Percentiles rank a stretch among this genome's conserved stretches.
phyloP scores from a whole-genome alignment of 306 rosid species.

The Lathyrus sativus region DNA sequence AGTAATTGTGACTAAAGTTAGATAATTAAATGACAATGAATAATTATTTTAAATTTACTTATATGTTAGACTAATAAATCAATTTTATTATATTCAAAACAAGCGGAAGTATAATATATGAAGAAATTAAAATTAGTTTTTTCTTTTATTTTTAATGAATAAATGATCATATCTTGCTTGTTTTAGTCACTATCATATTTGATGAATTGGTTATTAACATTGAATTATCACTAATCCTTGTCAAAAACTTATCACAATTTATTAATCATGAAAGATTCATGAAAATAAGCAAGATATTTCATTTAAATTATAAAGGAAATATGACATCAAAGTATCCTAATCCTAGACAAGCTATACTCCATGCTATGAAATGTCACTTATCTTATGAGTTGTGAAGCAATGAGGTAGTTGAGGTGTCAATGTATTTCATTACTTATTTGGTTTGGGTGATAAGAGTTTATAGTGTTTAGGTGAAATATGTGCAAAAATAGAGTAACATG shows the following conservation, averaged over 20 bases:
- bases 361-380: constrained; percentile 20
- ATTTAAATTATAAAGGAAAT: background rate
- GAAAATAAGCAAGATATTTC: background rate
- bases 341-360: constrained; percentile 10
- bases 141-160: too few relatives aligned
- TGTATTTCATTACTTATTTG: background rate
- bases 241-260: background rate
- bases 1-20: too few relatives aligned
- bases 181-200: too few relatives aligned
- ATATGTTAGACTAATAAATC: too few relatives aligned
- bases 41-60: too few relatives aligned
- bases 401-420: constrained; percentile 30
- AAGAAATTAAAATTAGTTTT: too few relatives aligned
- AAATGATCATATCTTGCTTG: too few relatives aligned
- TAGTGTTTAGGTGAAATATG: constrained; percentile 1
- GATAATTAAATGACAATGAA: too few relatives aligned
- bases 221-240: background rate
- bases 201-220: background rate
- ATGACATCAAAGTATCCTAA: background rate
- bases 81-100: too few relatives aligned
- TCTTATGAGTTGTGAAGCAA: constrained; percentile 3
- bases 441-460: background rate
- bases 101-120: too few relatives aligned
- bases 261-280: constrained; percentile 6
- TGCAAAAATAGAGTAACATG: constrained; percentile 14